A percentile compares a stretch with the other conserved stretches of the same genome.
Evolutionary conservation across 202 grass and related monocot species (phyloP).

Genomic region (Digitaria exilis): DNA sequence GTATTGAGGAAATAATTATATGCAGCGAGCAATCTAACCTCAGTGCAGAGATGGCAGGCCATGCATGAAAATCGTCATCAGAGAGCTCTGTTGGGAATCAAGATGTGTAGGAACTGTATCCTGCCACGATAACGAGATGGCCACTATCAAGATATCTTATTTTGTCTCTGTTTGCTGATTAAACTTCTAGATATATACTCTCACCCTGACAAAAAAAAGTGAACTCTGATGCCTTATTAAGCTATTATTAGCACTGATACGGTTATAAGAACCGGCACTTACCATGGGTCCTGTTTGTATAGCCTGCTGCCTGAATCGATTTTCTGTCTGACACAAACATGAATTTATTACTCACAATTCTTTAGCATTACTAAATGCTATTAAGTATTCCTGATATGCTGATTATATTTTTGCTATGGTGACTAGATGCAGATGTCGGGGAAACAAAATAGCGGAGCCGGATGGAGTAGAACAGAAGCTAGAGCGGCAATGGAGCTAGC

Average conservation of each 20-base stretch:
- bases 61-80: neutral
- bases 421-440: slow-evolving; percentile 27
- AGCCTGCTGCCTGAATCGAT: slow-evolving; percentile 16
- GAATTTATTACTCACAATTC: neutral
- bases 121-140: too few relatives aligned
- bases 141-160: neutral
- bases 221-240: neutral
- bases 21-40: slow-evolving; percentile 1
- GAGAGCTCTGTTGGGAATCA: neutral
- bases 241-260: neutral
- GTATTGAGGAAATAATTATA: neutral
- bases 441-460: slow-evolving; percentile 6
- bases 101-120: neutral
- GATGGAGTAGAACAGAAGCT: slow-evolving; percentile 11
- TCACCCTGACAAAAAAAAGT: neutral
- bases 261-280: neutral
- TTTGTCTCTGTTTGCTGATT: neutral
- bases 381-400: neutral
- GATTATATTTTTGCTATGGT: neutral
- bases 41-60: neutral
- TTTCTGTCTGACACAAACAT: neutral
- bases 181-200: neutral
- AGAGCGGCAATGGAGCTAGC: too few relatives aligned
- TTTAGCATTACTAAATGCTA: neutral
- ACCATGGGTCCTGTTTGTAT: neutral